Conservation (phyloP, 2,329 filamentous ascomycete genomes). For the Pyrenophora graminea region DNA sequence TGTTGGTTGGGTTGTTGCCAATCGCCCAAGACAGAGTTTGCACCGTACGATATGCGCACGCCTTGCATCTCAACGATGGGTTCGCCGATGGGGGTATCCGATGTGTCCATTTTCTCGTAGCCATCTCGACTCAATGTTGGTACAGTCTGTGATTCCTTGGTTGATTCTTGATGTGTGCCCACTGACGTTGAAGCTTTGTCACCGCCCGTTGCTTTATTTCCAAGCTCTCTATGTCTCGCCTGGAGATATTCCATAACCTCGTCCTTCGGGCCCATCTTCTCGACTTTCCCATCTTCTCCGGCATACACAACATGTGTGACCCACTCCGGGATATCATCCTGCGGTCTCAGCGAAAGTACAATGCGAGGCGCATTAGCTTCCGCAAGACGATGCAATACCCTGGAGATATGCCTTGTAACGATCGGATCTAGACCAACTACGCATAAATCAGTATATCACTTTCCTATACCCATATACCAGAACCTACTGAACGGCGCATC, state of each 20-base stretch:
- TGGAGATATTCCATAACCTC: constrained; percentile 58
- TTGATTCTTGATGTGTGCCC: constrained; percentile 28
- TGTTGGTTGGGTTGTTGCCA: constrained; percentile 66
- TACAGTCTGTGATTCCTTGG: neutral
- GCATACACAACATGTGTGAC: constrained; percentile 82
- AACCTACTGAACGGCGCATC: constrained; percentile 84
- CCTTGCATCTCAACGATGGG: constrained; percentile 85
- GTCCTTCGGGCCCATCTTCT: constrained; percentile 67
- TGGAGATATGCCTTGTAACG: constrained; percentile 72
- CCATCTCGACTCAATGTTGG: constrained; percentile 38
- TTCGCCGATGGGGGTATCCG: constrained; percentile 56
- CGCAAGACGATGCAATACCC: constrained; percentile 70
- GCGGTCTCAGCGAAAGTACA: constrained; percentile 77
- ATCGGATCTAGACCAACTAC: constrained; percentile 85
- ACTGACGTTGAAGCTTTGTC: constrained; percentile 20
- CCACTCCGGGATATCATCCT: constrained; percentile 88
- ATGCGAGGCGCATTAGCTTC: constrained; percentile 70
- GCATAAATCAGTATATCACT: no score
- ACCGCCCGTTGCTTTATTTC: constrained; percentile 12
- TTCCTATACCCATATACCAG: neutral
- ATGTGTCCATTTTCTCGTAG: constrained; percentile 30
- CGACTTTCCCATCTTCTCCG: constrained; percentile 67
- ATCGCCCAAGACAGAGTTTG: constrained; percentile 76
- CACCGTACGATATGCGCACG: constrained; percentile 78
- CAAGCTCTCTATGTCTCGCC: constrained; percentile 30